These are phyloP conservation scores for Fusarium brachygibbosum DNA, from an alignment of 2,329 filamentous ascomycete species.

Conservation along the genomic window DNA sequence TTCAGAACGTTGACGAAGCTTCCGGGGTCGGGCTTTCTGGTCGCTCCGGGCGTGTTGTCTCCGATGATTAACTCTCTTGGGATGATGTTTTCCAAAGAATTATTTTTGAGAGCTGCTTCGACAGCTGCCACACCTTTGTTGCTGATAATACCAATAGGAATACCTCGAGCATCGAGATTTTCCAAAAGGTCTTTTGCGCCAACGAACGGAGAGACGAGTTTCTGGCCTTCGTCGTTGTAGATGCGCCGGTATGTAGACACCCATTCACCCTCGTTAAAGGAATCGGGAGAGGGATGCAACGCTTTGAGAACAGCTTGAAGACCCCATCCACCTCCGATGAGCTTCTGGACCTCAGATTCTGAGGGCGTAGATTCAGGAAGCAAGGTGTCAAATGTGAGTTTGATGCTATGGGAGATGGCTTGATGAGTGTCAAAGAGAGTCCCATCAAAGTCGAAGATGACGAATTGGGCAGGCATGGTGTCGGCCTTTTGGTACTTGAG, in stretches of 20 bases:
- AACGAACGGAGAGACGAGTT: not conserved
- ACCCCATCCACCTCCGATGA: not conserved
- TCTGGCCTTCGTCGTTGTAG: conserved; percentile 14
- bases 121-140: conserved; percentile 17
- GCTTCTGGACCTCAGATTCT: not conserved
- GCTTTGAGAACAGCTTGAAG: not conserved
- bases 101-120: not conserved
- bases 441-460: conserved; percentile 21
- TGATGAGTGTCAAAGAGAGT: conserved; percentile 23
- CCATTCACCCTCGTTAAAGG: conserved; percentile 4
- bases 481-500: rapidly evolving
- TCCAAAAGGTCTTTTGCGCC: not conserved
- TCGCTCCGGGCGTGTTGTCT: conserved; percentile 16
- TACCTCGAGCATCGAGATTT: rapidly evolving
- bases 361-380: not conserved
- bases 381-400: not conserved
- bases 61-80: not conserved
- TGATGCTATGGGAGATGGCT: conserved; percentile 23
- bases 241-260: conserved; percentile 5
- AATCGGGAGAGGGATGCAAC: not conserved
- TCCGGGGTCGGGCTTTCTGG: conserved; percentile 3
- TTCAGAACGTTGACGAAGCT: conserved; percentile 3
- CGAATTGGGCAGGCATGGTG: conserved; percentile 7
- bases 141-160: not conserved
- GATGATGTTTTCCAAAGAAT: not conserved